Percentiles rank a stretch among this genome's conserved stretches.
Conservation (phyloP, 1,139 yeast genomes). For the Lodderomyces margitis region DNA sequence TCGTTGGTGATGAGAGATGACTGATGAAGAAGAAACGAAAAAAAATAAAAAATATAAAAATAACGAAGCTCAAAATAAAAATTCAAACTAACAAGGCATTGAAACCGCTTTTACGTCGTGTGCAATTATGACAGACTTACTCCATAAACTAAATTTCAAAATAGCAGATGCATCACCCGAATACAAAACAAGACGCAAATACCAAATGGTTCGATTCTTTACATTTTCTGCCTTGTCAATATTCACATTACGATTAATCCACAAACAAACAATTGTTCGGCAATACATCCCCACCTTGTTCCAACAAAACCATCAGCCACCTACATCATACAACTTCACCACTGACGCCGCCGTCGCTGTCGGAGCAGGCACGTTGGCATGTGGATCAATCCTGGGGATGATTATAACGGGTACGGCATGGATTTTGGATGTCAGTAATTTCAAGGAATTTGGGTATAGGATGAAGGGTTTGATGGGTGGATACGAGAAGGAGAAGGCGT, state of each 20-base stretch:
- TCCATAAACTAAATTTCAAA: slow-evolving; percentile 25
- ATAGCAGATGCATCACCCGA: slow-evolving; percentile 39
- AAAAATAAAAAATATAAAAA: too few species aligned
- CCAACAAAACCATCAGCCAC: slow-evolving; percentile 86
- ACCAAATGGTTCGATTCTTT: slow-evolving; percentile 70
- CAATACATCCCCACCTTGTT: slow-evolving; percentile 77
- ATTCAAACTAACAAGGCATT: neutral
- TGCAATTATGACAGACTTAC: slow-evolving; percentile 11
- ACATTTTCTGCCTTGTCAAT: slow-evolving; percentile 73
- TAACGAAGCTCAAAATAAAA: too few species aligned
- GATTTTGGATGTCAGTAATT: slow-evolving; percentile 68
- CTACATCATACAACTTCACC: slow-evolving; percentile 68
- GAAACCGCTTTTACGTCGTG: too few species aligned
- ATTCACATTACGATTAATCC: slow-evolving; percentile 69
- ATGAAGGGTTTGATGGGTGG: slow-evolving; percentile 73
- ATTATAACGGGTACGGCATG: slow-evolving; percentile 73
- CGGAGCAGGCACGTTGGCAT: slow-evolving; percentile 72
- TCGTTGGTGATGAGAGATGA: too few species aligned
- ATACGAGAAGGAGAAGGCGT: slow-evolving; percentile 48
- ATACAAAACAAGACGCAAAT: slow-evolving; percentile 57
- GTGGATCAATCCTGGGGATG: slow-evolving; percentile 74
- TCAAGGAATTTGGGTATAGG: slow-evolving; percentile 69
- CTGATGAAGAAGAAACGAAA: too few species aligned
- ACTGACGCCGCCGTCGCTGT: slow-evolving; percentile 88
- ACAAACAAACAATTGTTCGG: slow-evolving; percentile 69